Conservation (phyloP, 108 stramenopile genomes). For the Skeletonema tropicum region DNA sequence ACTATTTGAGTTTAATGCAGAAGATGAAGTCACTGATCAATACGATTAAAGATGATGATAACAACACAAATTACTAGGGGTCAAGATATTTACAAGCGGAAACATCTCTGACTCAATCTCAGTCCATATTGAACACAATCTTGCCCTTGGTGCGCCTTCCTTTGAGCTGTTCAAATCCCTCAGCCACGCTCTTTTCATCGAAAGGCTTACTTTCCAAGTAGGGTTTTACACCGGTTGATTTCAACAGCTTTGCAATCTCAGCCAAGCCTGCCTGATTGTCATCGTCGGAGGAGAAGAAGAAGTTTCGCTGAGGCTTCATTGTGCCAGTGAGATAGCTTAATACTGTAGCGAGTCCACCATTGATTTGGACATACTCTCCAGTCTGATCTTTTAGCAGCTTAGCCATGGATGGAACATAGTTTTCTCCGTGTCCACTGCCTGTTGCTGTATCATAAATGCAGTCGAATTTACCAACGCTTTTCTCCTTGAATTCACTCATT, state of each 20-base stretch:
- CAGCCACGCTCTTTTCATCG: slow-evolving; percentile 31
- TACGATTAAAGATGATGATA: not conserved
- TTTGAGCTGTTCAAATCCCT: slow-evolving; percentile 46
- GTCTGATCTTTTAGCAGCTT: slow-evolving; percentile 27
- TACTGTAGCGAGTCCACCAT: slow-evolving; percentile 19
- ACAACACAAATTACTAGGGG: not conserved
- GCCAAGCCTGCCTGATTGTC: slow-evolving; percentile 26
- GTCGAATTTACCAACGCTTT: slow-evolving; percentile 46
- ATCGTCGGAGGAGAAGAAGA: slow-evolving; percentile 8
- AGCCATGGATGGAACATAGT: slow-evolving; percentile 36
- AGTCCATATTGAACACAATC: slow-evolving; percentile 42
- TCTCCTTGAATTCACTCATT: slow-evolving; percentile 27
- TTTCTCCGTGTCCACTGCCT: slow-evolving; percentile 48
- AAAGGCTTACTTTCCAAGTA: slow-evolving; percentile 31
- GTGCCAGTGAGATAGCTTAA: slow-evolving; percentile 21
- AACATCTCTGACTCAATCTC: not conserved
- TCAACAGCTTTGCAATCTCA: slow-evolving; percentile 19
- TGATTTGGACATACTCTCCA: slow-evolving; percentile 43
- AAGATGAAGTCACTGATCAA: no score
- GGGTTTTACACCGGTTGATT: slow-evolving; percentile 15
- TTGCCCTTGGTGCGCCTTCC: slow-evolving; percentile 50
- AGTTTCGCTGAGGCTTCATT: not conserved
- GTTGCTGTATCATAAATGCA: slow-evolving; percentile 56
- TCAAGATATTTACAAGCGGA: no score
- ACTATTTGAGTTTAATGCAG: no score